phyloP scores from a whole-genome alignment of 2,329 filamentous ascomycete species.

The Neospermospora avenae region DNA sequence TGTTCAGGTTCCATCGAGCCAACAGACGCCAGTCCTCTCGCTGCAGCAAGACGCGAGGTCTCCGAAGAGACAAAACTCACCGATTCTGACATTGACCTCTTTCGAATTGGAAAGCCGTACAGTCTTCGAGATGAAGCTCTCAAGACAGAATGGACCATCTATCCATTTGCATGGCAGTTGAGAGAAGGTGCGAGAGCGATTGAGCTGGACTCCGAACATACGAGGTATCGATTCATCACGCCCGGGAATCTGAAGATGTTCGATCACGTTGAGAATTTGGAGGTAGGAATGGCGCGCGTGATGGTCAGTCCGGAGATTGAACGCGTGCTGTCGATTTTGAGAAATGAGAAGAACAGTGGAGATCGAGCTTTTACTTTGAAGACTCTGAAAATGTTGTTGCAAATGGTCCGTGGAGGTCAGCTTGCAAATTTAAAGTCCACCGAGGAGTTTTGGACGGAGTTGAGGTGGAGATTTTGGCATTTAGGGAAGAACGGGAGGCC shows the following conservation, averaged over 20 bases:
- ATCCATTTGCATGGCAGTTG: constrained; percentile 59
- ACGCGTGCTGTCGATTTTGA: constrained; percentile 47
- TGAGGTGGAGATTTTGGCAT: constrained; percentile 59
- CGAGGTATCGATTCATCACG: constrained; percentile 52
- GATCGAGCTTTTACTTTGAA: constrained; percentile 55
- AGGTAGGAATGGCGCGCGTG: constrained; percentile 55
- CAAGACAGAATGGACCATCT: constrained; percentile 57
- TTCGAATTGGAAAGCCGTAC: constrained; percentile 52
- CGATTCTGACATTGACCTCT: constrained; percentile 22
- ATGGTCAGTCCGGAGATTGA: constrained; percentile 45
- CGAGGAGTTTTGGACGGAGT: constrained; percentile 51
- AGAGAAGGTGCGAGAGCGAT: constrained; percentile 43
- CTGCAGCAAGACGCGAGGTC: constrained; percentile 61
- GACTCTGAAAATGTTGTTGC: constrained; percentile 48
- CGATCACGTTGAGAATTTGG: constrained; percentile 54
- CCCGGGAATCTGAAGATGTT: constrained; percentile 46
- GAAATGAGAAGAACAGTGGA: constrained; percentile 55
- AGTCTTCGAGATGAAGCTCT: constrained; percentile 51
- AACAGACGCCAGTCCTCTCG: constrained; percentile 48
- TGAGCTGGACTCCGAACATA: constrained; percentile 60
- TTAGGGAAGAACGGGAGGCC: constrained; percentile 63
- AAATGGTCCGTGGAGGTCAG: constrained; percentile 40
- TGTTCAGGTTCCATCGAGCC: constrained; percentile 59
- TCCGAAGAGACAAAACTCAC: constrained; percentile 58
- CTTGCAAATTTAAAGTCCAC: constrained; percentile 24